Base-by-base conservation (phyloP, 371 early-diverging fungal genomes). In the Catenaria anguillulae region DNA sequence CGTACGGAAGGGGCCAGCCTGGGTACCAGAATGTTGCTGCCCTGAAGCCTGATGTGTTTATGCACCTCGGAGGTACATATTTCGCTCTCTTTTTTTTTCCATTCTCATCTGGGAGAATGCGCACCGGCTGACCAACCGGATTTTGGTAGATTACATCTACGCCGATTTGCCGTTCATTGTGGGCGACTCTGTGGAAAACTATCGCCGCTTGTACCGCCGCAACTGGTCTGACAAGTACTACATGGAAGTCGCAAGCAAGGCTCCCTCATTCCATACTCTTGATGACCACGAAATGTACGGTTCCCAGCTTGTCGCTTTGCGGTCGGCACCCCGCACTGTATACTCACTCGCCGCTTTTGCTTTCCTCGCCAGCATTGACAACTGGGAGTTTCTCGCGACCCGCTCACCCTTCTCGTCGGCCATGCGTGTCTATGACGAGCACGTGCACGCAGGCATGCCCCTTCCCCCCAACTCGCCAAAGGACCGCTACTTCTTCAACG, bases 341-440 rank as follows among this genome's bases (percentile, higher is more conserved):
- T n/a, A n/a, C n/a, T 75, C 68, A 67, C 56, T 73, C 12, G 71
- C 74, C 43, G 70, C 72, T 10, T 76, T 74, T 45, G 77, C 77
- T 62, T 77, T 19, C 45, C 45, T 19, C 45, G 45, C 12, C 19
- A 17, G 12, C 10, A 55, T 64, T 48, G 74, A 76, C 65, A 75
- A 76, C 66, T 76, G 77, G 77, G 65, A 67, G 29, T 26, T 54
- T 24, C 33, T 24, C 63, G 66, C 43, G 64, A 64, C 26, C 33
- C 55, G 13, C 46, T 54, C 36, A 75, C 77, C 23, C 66, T 70
- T 66, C 63, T 13, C 26, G 8, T 68, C 52, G 42, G 77, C 77
- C 23, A 65, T 77, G 62, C 46, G 60, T 2, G 77, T 75, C 2
- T 76, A 66, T 61, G 42, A 64, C 63, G 76, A 77, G 61, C 75